Evolutionary conservation across 2,329 filamentous ascomycete species (phyloP), one percentile per base, ranked within the genome.

Genomic region (Trichoderma polysporum): DNA sequence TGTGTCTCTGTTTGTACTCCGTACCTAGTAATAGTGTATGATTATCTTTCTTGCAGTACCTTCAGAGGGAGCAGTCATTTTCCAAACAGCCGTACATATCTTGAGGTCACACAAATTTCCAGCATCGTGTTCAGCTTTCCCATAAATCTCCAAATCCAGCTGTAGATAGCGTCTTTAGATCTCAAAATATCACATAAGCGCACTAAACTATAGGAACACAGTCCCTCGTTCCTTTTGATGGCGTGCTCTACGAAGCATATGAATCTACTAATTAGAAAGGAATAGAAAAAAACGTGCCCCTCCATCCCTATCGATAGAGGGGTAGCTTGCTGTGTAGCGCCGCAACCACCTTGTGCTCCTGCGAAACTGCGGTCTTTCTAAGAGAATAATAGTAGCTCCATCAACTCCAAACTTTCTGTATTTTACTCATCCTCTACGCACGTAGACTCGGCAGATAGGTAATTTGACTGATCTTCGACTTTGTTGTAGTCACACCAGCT

Each of bases 261-360:
- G 27, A 29, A 50, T 7, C 15, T 39, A 15, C 19, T 10, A 29
- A 19, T 27, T 10, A 19, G 31, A 22, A 19, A n/a, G 1, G 19
- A 17, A 29, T 31, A 13, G 17, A 33, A 39, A 54, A 63, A 53
- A 63, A 27, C 35, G 27, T 56, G 60, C 60, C 60, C 60, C 60
- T 64, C 60, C 60, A 56, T 35, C 27, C 8, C 49, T 64, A 64
- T 64, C 60, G 60, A 64, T 64, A 64, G 60, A 54, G 60, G 60
- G 60, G 60, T 56, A 63, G 37, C 35, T 45, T 7, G 27, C 37
- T 45, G 17, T 39, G 35, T 53, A 64, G 37, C n/a, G 15, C 50
- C 17, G n/a, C 37, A 19, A 58, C 37, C 10, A 47, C 31, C 41
- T 54, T 63, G 22, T 27, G 27, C 27, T 27, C 35, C 13, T 25